Percentiles rank a stretch among this genome's conserved stretches.
Conservation (phyloP, 306 rosid genomes). For the Lathyrus sativus region DNA sequence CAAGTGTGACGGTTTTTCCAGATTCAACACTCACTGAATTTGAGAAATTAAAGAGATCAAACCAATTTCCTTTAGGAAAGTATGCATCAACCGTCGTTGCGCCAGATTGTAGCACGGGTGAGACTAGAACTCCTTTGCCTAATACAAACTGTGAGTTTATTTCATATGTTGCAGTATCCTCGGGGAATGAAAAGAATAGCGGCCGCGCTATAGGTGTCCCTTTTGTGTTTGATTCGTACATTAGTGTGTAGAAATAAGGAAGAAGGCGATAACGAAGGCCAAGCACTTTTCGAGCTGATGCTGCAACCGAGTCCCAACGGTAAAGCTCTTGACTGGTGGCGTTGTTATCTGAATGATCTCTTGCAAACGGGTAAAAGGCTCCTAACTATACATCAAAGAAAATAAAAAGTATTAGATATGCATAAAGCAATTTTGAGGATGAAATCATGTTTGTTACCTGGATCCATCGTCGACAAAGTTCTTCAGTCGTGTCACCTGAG, state of each 20-base stretch:
- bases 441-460: slow-evolving; percentile 54
- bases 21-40: slow-evolving; percentile 51
- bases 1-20: slow-evolving; percentile 57
- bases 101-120: slow-evolving; percentile 67
- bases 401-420: background rate
- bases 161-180: slow-evolving; percentile 62
- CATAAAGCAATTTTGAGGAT: no score
- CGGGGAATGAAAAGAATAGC: slow-evolving; percentile 88
- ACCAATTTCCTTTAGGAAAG: slow-evolving; percentile 84
- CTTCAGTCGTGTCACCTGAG: slow-evolving; percentile 67
- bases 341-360: slow-evolving; percentile 66
- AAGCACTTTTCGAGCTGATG: slow-evolving; percentile 76
- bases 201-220: slow-evolving; percentile 89
- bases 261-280: slow-evolving; percentile 83
- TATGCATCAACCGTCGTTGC: slow-evolving; percentile 68
- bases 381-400: slow-evolving; percentile 60
- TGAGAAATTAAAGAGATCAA: slow-evolving; percentile 75
- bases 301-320: slow-evolving; percentile 86
- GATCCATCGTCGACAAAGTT: slow-evolving; percentile 89
- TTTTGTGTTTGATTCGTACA: slow-evolving; percentile 68
- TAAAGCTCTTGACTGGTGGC: slow-evolving; percentile 74
- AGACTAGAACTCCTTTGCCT: slow-evolving; percentile 72
- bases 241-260: slow-evolving; percentile 78
- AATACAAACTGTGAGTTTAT: slow-evolving; percentile 75
- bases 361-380: slow-evolving; percentile 86